These are phyloP conservation scores for Aspergillus felis DNA, from an alignment of 2,329 filamentous ascomycete genomes.

Conservation along the genomic window DNA sequence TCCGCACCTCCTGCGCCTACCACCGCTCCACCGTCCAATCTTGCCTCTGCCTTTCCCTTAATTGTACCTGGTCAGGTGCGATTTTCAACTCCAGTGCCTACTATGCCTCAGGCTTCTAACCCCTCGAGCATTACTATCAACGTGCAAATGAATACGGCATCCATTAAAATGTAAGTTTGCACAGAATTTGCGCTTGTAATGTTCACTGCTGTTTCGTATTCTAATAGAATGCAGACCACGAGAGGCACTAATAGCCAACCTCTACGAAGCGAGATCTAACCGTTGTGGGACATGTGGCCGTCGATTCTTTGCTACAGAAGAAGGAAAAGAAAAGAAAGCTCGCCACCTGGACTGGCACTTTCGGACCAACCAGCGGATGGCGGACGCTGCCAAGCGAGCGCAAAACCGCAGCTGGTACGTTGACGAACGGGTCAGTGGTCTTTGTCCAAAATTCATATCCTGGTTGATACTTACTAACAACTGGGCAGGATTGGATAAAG, in stretches of 20 bases:
- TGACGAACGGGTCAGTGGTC: conserved; percentile 67
- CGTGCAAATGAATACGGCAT: conserved; percentile 59
- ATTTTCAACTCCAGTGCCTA: conserved; percentile 33
- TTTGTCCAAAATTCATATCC: not conserved
- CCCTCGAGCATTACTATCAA: conserved; percentile 26
- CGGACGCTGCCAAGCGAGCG: conserved; percentile 77
- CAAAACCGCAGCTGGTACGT: conserved; percentile 95
- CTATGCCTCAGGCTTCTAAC: conserved; percentile 29
- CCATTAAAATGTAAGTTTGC: conserved; percentile 66
- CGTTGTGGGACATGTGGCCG: conserved; percentile 90
- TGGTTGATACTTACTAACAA: not conserved
- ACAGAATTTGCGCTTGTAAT: not conserved
- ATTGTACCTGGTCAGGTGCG: conserved; percentile 36
- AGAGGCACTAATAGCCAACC: conserved; percentile 65
- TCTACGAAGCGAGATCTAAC: conserved; percentile 79
- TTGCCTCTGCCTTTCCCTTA: conserved; percentile 38
- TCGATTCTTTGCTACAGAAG: conserved; percentile 72
- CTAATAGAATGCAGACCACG: conserved; percentile 54
- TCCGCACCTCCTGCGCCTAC: conserved; percentile 41
- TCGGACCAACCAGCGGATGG: conserved; percentile 81
- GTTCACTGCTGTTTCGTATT: conserved; percentile 12
- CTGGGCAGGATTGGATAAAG: conserved; percentile 75
- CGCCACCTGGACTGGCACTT: conserved; percentile 99
- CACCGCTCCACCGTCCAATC: conserved; percentile 31
- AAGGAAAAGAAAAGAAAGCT: conserved; percentile 80